These are phyloP conservation scores for Rhizopogon salebrosus DNA, from an alignment of 768 basidiomycete genomes.

Conservation along the genomic window DNA sequence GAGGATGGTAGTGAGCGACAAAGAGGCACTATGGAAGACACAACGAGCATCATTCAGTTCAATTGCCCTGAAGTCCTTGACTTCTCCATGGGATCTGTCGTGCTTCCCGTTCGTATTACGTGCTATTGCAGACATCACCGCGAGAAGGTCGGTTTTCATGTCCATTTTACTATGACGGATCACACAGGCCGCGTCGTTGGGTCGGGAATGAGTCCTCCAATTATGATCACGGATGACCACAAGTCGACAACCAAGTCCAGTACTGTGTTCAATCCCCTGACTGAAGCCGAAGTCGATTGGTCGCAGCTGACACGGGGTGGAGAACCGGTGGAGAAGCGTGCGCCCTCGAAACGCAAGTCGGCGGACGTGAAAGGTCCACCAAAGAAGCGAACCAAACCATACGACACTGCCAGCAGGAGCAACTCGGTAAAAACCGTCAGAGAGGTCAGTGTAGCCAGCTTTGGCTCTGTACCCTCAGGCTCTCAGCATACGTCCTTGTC, in stretches of 20 bases:
- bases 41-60: conserved; percentile 88
- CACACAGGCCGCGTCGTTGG: conserved; percentile 76
- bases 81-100: conserved; percentile 80
- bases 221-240: conserved; percentile 99
- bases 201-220: conserved; percentile 76
- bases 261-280: conserved; percentile 25
- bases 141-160: conserved; percentile 92
- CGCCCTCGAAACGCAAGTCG: conserved; percentile 42
- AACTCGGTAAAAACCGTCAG: conserved; percentile 43
- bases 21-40: conserved; percentile 49
- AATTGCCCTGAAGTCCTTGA: conserved; percentile 90
- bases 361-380: conserved; percentile 39
- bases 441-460: conserved; percentile 51
- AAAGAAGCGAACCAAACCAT: conserved; percentile 69
- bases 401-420: conserved; percentile 38
- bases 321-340: conserved; percentile 27
- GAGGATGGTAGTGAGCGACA: conserved; percentile 50
- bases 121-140: conserved; percentile 99
- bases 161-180: conserved; percentile 84
- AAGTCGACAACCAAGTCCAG: conserved; percentile 57
- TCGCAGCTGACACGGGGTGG: conserved; percentile 26
- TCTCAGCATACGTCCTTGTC: conserved; percentile 30
- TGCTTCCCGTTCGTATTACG: conserved; percentile 91
- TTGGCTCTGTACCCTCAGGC: conserved; percentile 39
- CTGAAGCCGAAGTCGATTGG: conserved; percentile 47